Percentiles rank a stretch among this genome's conserved stretches.
These are phyloP conservation scores for Jaapia argillacea DNA, from an alignment of 768 basidiomycete genomes.

Conservation along the genomic window DNA sequence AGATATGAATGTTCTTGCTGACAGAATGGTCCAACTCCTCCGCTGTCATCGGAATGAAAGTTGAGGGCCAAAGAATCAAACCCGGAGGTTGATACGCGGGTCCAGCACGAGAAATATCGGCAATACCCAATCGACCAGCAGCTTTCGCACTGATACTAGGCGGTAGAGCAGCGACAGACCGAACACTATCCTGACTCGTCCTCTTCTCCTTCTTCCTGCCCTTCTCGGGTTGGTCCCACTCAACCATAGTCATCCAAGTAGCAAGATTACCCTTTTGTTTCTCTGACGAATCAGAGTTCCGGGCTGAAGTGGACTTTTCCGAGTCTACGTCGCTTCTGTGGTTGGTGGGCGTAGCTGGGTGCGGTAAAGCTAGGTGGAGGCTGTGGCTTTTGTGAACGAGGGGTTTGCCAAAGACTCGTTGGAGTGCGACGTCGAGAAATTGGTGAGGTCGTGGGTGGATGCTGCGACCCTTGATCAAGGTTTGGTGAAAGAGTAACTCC, in stretches of 20 bases:
- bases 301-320: too few species aligned
- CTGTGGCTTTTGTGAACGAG: slow-evolving; percentile 32
- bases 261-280: too few species aligned
- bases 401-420: slow-evolving; percentile 40
- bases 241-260: too few species aligned
- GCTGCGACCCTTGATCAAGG: slow-evolving; percentile 42
- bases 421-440: slow-evolving; percentile 35
- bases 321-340: too few species aligned
- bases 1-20: slow-evolving; percentile 56
- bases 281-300: too few species aligned
- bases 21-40: slow-evolving; percentile 65
- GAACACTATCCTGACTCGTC: too few species aligned
- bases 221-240: too few species aligned
- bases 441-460: slow-evolving; percentile 43
- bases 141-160: too few species aligned
- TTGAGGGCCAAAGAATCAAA: slow-evolving; percentile 46
- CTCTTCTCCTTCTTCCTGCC: too few species aligned
- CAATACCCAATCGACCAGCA: slow-evolving; percentile 5
- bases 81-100: slow-evolving; percentile 46
- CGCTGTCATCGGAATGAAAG: slow-evolving; percentile 48
- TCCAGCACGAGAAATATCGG: slow-evolving; percentile 6
- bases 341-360: too few species aligned
- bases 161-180: too few species aligned
- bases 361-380: slow-evolving; percentile 48
- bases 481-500: slow-evolving; percentile 48